phyloP scores from a whole-genome alignment of 257 asterid species.

The Mitragyna speciosa region DNA sequence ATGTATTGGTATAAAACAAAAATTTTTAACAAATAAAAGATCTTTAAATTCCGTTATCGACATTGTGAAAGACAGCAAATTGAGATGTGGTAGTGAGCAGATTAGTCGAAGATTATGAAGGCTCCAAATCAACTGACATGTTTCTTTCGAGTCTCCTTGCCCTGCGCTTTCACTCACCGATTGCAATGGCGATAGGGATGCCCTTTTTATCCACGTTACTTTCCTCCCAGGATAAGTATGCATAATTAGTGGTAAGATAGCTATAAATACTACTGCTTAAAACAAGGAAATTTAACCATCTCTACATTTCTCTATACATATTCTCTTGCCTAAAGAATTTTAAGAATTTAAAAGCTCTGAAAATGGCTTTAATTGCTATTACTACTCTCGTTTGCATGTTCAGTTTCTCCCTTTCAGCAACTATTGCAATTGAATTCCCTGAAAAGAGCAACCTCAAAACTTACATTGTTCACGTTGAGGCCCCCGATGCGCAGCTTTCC shows the following conservation, averaged over 20 bases:
- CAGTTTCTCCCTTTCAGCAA: background rate
- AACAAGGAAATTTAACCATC: background rate
- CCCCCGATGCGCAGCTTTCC: background rate
- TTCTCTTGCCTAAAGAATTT: background rate
- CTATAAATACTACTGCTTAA: background rate
- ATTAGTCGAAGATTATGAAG: background rate
- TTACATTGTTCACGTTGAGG: constrained; percentile 13
- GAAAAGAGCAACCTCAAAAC: constrained; percentile 9
- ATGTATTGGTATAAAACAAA: too few species aligned
- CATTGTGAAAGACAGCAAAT: background rate
- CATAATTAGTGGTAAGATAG: background rate
- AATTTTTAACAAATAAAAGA: too few species aligned
- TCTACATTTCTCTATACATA: background rate
- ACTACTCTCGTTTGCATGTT: background rate
- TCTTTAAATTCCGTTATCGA: background rate
- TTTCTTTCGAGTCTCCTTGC: background rate
- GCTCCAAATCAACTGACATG: background rate
- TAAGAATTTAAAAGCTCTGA: background rate
- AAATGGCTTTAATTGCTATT: constrained; percentile 11
- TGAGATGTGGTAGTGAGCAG: background rate
- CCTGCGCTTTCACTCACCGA: too few species aligned
- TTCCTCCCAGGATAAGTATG: background rate
- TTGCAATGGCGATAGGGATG: too few species aligned
- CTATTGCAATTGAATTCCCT: background rate
- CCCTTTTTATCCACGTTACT: too few species aligned